Evolutionary conservation across 768 basidiomycete genomes (phyloP).

Genomic region (Boletus vinaceobasis): DNA sequence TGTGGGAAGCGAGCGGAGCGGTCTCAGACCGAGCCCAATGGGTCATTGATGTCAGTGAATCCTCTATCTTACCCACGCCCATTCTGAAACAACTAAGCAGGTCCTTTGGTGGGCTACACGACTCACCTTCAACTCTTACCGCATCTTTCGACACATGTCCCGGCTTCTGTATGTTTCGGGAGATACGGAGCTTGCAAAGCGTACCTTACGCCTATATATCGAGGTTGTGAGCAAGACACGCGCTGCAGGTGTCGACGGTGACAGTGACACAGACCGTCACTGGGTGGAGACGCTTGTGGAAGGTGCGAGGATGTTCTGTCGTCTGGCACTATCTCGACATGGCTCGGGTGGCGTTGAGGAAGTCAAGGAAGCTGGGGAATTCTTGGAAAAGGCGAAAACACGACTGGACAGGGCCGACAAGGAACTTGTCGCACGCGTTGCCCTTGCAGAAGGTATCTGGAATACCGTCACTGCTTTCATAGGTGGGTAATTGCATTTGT

Average conservation of each 20-base stretch:
- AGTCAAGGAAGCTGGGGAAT: constrained; percentile 55
- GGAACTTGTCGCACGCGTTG: constrained; percentile 55
- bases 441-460: constrained; percentile 72
- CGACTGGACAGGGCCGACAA: constrained; percentile 49
- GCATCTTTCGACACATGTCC: constrained; percentile 81
- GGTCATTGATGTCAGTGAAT: constrained; percentile 70
- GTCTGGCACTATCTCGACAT: constrained; percentile 38
- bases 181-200: constrained; percentile 60
- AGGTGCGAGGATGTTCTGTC: constrained; percentile 76
- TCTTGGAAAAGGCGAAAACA: constrained; percentile 59
- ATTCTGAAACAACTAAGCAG: constrained; percentile 35
- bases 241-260: constrained; percentile 43
- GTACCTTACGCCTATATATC: constrained; percentile 76
- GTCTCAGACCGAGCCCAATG: constrained; percentile 63
- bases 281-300: constrained; percentile 80
- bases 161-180: constrained; percentile 63
- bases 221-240: constrained; percentile 82
- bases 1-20: constrained; percentile 77
- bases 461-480: constrained; percentile 63
- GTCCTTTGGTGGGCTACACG: constrained; percentile 93
- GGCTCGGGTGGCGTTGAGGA: constrained; percentile 50
- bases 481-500: constrained; percentile 41
- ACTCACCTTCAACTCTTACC: constrained; percentile 89
- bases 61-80: background rate
- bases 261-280: constrained; percentile 60